Evolutionary conservation across 805 yeast species (phyloP), one percentile per base, ranked within the genome.

Genomic region (Hyphopichia homilentoma): DNA sequence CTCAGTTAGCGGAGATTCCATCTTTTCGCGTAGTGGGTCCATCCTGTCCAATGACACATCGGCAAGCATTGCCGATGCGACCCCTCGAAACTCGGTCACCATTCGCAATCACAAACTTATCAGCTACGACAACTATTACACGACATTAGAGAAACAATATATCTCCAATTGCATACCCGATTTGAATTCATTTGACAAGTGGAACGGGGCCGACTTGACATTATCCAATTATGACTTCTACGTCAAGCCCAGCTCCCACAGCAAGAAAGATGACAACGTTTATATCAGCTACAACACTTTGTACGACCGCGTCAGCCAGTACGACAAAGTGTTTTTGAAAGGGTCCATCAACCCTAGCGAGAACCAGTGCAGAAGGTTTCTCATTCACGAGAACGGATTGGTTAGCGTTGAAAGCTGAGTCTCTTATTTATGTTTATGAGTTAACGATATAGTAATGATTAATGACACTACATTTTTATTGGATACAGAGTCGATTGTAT

Each of bases 181-280:
- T 26, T 50, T 65, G 33, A 61, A 62, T 39, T 57, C 68, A 7
- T 65, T 32, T 39, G 70, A 64, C 38, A 56, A 47, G 35, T 66
- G 72, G 72, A 33, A 35, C 20, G 54, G 52, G 1, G 33, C 23
- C 16, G 30, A 33, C 16, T 25, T 54, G 13, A 47, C 50, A 1
- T 24, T 56, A n/a, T 44, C 57, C 9, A 48, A 51, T 27, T 43
- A 31, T 26, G 16, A 22, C n/a, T 16, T 29, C 18, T 42, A 35
- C 20, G 31, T 40, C 11, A 25, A 20, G 7, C 7, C 16, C 17
- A 20, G 13, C 3, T 29, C 18, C 4, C 33, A 32, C 12, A 25
- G 14, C n/a, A 31, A 31, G 13, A 16, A 42, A 17, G 33, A 31
- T 11, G 43, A 44, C 25, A n/a, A n/a, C n/a, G 11, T 47, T 2